phyloP scores from a whole-genome alignment of 2,329 filamentous ascomycete species.

The Chaetothyriales sp. region DNA sequence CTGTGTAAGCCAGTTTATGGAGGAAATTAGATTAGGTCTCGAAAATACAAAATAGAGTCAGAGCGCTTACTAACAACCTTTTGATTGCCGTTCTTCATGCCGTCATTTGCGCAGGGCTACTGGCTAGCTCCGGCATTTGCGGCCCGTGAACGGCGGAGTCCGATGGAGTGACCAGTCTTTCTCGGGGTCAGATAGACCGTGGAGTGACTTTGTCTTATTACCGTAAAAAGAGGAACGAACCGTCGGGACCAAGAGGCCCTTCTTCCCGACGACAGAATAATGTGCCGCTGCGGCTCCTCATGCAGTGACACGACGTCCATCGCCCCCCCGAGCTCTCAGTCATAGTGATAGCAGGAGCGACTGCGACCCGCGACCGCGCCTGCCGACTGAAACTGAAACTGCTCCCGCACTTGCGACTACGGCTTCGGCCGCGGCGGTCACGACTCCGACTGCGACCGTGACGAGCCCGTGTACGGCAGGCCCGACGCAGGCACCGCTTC shows the following conservation, averaged over 20 bases:
- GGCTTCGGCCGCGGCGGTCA: background rate
- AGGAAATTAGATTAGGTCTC: background rate
- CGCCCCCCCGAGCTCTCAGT: background rate
- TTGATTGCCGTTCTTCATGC: background rate
- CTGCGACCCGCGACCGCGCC: background rate
- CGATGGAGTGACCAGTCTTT: background rate
- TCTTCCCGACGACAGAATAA: background rate
- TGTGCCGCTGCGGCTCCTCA: background rate
- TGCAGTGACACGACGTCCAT: background rate
- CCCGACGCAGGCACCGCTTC: background rate
- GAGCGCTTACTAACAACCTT: too few species aligned
- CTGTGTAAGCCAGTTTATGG: background rate
- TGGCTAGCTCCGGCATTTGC: background rate
- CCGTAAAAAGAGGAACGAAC: background rate
- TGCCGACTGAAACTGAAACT: background rate
- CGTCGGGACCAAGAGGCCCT: background rate
- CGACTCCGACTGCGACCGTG: background rate
- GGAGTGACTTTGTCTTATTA: background rate
- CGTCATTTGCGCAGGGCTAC: background rate
- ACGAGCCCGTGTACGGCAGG: background rate
- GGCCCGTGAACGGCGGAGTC: background rate
- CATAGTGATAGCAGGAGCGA: background rate
- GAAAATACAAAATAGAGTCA: too few species aligned
- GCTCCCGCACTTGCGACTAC: background rate
- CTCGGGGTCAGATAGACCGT: background rate